These are phyloP conservation scores for Paulownia fortunei DNA, from an alignment of 257 asterid genomes.

Conservation along the genomic window DNA sequence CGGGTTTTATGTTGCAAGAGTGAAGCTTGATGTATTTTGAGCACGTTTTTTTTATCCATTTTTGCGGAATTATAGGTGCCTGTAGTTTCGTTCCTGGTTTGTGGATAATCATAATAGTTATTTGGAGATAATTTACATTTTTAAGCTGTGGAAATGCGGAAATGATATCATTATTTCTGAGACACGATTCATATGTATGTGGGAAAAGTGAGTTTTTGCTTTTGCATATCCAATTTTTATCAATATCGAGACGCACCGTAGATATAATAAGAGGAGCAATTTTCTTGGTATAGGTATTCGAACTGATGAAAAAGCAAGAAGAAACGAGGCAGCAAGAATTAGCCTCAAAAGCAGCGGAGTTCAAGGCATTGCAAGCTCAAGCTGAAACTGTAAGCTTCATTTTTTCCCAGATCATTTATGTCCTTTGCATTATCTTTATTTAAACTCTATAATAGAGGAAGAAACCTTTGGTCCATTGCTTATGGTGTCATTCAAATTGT, in stretches of 20 bases:
- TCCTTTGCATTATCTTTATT: neutral
- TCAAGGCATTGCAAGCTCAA: constrained; percentile 84
- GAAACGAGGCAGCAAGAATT: constrained; percentile 81
- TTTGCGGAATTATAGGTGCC: neutral
- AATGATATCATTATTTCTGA: neutral
- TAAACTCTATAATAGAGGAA: neutral
- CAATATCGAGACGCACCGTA: neutral
- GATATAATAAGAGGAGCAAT: constrained; percentile 14
- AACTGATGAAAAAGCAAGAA: constrained; percentile 79
- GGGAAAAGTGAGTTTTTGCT: neutral
- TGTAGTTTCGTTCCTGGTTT: neutral
- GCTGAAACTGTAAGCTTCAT: constrained; percentile 75
- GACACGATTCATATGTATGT: neutral
- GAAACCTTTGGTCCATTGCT: neutral
- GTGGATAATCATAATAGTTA: neutral
- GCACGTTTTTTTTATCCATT: neutral
- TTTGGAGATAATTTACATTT: neutral
- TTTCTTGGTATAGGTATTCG: constrained; percentile 62
- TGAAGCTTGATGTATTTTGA: neutral
- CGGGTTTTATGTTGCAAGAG: neutral
- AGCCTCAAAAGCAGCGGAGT: constrained; percentile 67
- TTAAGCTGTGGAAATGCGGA: neutral
- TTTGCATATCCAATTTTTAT: neutral
- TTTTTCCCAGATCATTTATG: neutral
- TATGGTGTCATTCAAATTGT: neutral